Evolutionary conservation across 495 filamentous ascomycete species (phyloP).

Genomic region (Peziza echinospora): DNA sequence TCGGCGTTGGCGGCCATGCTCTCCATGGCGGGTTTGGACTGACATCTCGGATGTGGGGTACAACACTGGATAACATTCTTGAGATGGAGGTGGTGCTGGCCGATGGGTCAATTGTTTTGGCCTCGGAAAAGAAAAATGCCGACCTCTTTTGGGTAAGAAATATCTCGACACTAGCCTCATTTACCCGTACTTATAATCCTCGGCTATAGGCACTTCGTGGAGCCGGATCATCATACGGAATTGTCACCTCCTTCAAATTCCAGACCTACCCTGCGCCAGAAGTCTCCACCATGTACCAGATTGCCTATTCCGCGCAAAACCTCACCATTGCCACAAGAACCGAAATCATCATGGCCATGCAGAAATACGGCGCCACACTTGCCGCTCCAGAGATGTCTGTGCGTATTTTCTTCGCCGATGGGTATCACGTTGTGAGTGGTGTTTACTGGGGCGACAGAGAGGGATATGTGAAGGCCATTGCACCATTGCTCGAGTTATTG

Average conservation of each 20-base stretch:
- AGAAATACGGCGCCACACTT: constrained; percentile 31
- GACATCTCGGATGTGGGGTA: constrained; percentile 39
- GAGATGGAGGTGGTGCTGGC: constrained; percentile 42
- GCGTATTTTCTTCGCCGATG: constrained; percentile 30
- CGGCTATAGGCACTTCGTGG: constrained; percentile 30
- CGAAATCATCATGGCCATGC: constrained; percentile 27
- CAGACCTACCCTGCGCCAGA: constrained; percentile 36
- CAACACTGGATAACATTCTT: constrained; percentile 40
- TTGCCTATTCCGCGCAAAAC: constrained; percentile 25
- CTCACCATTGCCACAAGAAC: constrained; percentile 22
- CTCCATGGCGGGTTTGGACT: constrained; percentile 49
- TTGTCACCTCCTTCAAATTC: constrained; percentile 42
- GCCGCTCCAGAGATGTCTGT: constrained; percentile 30
- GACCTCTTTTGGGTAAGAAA: constrained; percentile 32
- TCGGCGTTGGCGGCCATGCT: constrained; percentile 53
- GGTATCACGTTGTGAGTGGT: constrained; percentile 20
- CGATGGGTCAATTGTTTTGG: constrained; percentile 28
- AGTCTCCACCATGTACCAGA: constrained; percentile 30
- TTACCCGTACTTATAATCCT: too few species aligned
- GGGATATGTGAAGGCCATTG: constrained; percentile 24
- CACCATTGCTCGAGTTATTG: constrained; percentile 21
- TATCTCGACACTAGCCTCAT: background rate
- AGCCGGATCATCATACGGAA: constrained; percentile 39
- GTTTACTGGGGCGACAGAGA: constrained; percentile 19
- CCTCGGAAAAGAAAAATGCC: constrained; percentile 21